Evolutionary conservation across 2,329 filamentous ascomycete species (phyloP).

Genomic region (Alternaria dauci): DNA sequence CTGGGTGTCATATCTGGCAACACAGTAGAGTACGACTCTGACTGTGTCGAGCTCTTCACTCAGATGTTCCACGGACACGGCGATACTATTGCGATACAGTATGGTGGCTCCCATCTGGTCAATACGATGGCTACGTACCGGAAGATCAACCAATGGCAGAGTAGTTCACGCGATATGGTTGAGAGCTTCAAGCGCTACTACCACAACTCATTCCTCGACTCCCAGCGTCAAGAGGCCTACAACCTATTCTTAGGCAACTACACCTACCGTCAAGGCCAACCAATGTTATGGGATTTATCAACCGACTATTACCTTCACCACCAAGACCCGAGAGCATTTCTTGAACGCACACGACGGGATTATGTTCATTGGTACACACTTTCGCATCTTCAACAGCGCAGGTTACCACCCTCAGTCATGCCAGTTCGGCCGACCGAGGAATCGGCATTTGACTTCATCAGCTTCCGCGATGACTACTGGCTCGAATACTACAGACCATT

Average conservation of each 20-base stretch:
- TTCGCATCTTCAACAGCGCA: conserved; percentile 70
- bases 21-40: conserved; percentile 89
- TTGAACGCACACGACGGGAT: conserved; percentile 67
- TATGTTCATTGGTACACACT: conserved; percentile 93
- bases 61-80: conserved; percentile 98
- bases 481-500: conserved; percentile 93
- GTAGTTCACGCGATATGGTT: conserved; percentile 97
- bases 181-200: conserved; percentile 99
- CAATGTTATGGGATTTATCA: conserved; percentile 94
- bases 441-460: conserved; percentile 50
- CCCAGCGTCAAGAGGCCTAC: conserved; percentile 97
- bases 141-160: conserved; percentile 99
- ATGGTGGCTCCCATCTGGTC: conserved; percentile 94
- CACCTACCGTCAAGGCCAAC: conserved; percentile 83
- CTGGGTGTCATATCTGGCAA: conserved; percentile 84
- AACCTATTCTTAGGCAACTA: conserved; percentile 98
- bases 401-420: conserved; percentile 61
- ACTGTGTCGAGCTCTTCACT: conserved; percentile 94
- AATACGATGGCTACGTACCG: conserved; percentile 99
- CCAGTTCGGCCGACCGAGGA: conserved; percentile 48
- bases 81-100: conserved; percentile 96
- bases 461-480: conserved; percentile 92
- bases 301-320: conserved; percentile 98
- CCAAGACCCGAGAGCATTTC: conserved; percentile 78
- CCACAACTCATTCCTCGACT: conserved; percentile 97